These are phyloP conservation scores for Penicillium capsulatum DNA, from an alignment of 2,329 filamentous ascomycete species.

Conservation along the genomic window DNA sequence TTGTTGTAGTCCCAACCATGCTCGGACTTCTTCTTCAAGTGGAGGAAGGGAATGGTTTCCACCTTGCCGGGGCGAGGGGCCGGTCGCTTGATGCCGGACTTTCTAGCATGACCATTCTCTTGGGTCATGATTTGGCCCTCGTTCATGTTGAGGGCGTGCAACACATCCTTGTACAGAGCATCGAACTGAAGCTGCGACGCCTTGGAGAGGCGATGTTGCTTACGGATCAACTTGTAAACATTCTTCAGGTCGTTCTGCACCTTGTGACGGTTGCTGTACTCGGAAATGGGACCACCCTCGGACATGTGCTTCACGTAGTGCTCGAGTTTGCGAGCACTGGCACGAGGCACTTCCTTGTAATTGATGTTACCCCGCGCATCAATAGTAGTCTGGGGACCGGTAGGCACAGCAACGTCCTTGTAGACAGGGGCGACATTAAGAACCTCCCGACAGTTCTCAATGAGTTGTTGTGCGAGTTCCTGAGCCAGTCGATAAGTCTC, in stretches of 20 bases:
- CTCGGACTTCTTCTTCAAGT: conserved; percentile 93
- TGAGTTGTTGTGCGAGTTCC: conserved; percentile 84
- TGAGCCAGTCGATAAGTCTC: conserved; percentile 99
- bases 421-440: conserved; percentile 78
- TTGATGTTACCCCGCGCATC: conserved; percentile 88
- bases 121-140: conserved; percentile 94
- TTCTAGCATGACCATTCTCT: conserved; percentile 64
- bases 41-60: conserved; percentile 95
- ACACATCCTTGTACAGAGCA: conserved; percentile 85
- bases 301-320: conserved; percentile 99
- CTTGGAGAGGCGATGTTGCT: conserved; percentile 97
- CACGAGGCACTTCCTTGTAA: conserved; percentile 80
- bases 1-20: conserved; percentile 99
- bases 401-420: conserved; percentile 92
- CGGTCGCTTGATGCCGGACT: conserved; percentile 48
- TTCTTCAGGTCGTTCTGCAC: conserved; percentile 92
- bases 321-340: conserved; percentile 92
- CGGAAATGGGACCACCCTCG: conserved; percentile 94
- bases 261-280: conserved; percentile 97
- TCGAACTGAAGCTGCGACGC: conserved; percentile 96
- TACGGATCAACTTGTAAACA: conserved; percentile 97
- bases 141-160: conserved; percentile 94
- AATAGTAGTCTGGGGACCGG: conserved; percentile 86
- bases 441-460: conserved; percentile 96
- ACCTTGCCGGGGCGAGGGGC: conserved; percentile 75